phyloP scores from a whole-genome alignment of 2,329 filamentous ascomycete species.

The Aspergillus sp. region DNA sequence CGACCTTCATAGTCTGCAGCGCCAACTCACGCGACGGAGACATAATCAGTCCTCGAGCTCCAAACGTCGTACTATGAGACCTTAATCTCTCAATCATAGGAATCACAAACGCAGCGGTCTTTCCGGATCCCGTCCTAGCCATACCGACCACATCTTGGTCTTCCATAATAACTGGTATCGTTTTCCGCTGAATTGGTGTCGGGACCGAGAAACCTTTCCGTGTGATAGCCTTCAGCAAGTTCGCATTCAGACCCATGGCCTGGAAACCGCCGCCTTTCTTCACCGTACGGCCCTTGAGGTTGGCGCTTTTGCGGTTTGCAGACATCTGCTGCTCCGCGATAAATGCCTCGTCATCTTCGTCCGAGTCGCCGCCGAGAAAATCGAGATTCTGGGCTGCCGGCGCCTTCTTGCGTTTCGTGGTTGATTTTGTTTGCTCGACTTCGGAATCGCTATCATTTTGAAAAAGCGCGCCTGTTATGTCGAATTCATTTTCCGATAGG shows the following conservation, averaged over 20 bases:
- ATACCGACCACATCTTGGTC: conserved; percentile 97
- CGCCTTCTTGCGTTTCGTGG: conserved; percentile 49
- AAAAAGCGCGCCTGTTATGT: conserved; percentile 80
- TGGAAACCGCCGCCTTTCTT: conserved; percentile 98
- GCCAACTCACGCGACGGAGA: conserved; percentile 93
- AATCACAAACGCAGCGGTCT: conserved; percentile 96
- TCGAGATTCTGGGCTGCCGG: conserved; percentile 39
- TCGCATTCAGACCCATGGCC: conserved; percentile 82
- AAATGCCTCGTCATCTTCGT: conserved; percentile 74
- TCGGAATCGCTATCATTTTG: conserved; percentile 55
- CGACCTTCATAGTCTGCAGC: conserved; percentile 90
- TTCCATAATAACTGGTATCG: conserved; percentile 86
- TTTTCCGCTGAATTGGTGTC: conserved; percentile 95
- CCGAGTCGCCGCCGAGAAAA: conserved; percentile 56
- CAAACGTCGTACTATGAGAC: conserved; percentile 81
- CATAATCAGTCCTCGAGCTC: conserved; percentile 80
- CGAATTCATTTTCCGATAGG: conserved; percentile 83
- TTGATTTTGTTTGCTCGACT: conserved; percentile 46
- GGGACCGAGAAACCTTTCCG: conserved; percentile 95
- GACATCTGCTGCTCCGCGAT: conserved; percentile 86
- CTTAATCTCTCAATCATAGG: conserved; percentile 96
- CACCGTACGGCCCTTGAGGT: conserved; percentile 77
- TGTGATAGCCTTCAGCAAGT: conserved; percentile 84
- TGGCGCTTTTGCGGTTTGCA: conserved; percentile 80
- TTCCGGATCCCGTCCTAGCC: conserved; percentile 97